Base-by-base conservation (phyloP, 2,329 filamentous ascomycete genomes). In the Tolypocladium nubicola region DNA sequence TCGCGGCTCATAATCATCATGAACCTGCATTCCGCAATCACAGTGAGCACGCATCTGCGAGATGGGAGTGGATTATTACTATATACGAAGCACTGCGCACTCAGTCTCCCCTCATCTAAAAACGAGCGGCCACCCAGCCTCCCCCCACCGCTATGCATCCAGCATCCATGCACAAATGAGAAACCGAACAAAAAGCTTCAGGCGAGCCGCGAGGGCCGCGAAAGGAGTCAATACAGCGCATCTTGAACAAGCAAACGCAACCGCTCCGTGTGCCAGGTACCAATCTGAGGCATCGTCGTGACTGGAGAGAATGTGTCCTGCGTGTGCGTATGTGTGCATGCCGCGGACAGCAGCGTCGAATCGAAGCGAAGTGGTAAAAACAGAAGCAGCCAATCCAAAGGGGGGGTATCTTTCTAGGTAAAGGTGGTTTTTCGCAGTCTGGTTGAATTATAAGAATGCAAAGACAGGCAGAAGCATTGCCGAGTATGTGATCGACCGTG, bases 331-430 rank as follows among this genome's bases (percentile, higher is more conserved):
- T 3, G 14, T 8, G 45, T 47, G 26, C 33, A 19, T 35, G 11
- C 21, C 47, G 30, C 8, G 30, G n/a, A n/a, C 39, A n/a, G 21
- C 38, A 37, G 30, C 56, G 40, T 35, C n/a, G 41, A 53, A 39
- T 37, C 39, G 54, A 55, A 33, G 35, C 23, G 7, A 52, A 37
- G 60, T 56, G 52, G 53, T 58, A 56, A 62, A 59, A 60, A 55
- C 49, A 56, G 62, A 59, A 66, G 62, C 66, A 62, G 66, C 65
- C 53, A 59, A 68, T 69, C 64, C 66, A 73, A 68, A 63, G 64
- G 71, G 71, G 37, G 47, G 71, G 71, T 73, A 73, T 73, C 71
- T 72, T 71, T 73, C 69, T 72, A 70, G 66, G 63, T 56, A 53
- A 45, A 56, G 49, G 55, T 54, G 49, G 40, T 21, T 54, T 53